A percentile compares a stretch with the other conserved stretches of the same genome.
Evolutionary conservation across 257 asterid species (phyloP).

Genomic region (Nicotiana paniculata): DNA sequence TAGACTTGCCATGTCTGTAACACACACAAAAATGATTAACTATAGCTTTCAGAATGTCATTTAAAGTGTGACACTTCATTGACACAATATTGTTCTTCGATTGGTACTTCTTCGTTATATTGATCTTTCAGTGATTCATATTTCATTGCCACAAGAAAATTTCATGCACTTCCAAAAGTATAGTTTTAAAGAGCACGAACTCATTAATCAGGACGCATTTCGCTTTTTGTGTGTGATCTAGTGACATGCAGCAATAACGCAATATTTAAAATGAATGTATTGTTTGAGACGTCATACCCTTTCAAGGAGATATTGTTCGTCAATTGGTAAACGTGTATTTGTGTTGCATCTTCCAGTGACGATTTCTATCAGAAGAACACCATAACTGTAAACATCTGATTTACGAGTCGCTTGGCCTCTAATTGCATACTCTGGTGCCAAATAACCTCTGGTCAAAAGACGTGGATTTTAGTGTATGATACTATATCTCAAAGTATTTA

Average conservation of each 20-base stretch:
- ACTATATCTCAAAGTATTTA: not conserved
- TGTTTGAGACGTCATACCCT: slow-evolving; percentile 46
- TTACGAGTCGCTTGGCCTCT: slow-evolving; percentile 81
- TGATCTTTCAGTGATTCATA: not conserved
- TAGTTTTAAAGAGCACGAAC: not conserved
- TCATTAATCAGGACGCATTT: not conserved
- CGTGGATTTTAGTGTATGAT: not conserved
- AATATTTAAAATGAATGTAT: not conserved
- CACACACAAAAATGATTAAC: not conserved
- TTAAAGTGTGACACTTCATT: not conserved
- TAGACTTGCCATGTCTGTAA: slow-evolving; percentile 77
- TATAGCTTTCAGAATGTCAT: not conserved
- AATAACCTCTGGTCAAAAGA: slow-evolving; percentile 69
- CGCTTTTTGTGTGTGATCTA: not conserved
- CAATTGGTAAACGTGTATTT: slow-evolving; percentile 61
- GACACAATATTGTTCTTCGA: not conserved
- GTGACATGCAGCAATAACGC: not conserved
- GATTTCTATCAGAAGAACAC: slow-evolving; percentile 87
- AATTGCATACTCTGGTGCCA: slow-evolving; percentile 97
- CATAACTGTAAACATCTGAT: slow-evolving; percentile 87
- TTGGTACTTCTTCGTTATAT: too few species aligned
- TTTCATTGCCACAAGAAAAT: not conserved
- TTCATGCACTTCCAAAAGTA: not conserved
- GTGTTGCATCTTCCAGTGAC: slow-evolving; percentile 95
- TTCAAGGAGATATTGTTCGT: slow-evolving; percentile 85